These are phyloP conservation scores for Phytopythium aichiense DNA, from an alignment of 352 stramenopile genomes.

Conservation along the genomic window DNA sequence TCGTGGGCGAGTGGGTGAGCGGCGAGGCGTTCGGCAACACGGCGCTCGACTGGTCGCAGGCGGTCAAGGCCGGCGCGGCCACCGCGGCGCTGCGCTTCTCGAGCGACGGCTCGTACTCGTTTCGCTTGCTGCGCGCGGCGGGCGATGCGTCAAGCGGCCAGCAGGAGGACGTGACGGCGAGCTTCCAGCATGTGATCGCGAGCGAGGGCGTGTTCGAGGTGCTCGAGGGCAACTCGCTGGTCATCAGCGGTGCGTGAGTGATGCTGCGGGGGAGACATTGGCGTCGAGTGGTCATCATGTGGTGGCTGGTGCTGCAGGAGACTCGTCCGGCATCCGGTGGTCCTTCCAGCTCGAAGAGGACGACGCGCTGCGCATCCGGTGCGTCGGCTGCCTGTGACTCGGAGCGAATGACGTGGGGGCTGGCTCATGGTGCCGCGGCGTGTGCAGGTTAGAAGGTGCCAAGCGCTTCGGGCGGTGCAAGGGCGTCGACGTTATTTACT, in stretches of 20 bases:
- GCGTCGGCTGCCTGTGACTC: neutral
- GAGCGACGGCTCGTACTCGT: slow-evolving; percentile 28
- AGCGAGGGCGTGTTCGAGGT: slow-evolving; percentile 36
- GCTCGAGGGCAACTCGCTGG: slow-evolving; percentile 17
- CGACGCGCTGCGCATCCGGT: slow-evolving; percentile 49
- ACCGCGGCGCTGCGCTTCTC: slow-evolving; percentile 41
- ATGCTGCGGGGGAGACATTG: neutral
- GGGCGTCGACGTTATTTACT: slow-evolving; percentile 83
- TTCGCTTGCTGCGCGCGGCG: slow-evolving; percentile 21
- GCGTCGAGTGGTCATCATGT: neutral
- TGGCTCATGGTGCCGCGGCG: neutral
- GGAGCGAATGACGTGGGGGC: neutral
- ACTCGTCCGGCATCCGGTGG: slow-evolving; percentile 56
- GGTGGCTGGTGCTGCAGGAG: slow-evolving; percentile 17
- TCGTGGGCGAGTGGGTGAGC: slow-evolving; percentile 51
- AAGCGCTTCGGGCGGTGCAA: slow-evolving; percentile 73
- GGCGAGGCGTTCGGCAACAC: slow-evolving; percentile 78
- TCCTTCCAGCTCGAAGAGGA: slow-evolving; percentile 69
- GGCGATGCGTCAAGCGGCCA: slow-evolving; percentile 6
- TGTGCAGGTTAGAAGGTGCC: slow-evolving; percentile 53
- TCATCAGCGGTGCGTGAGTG: slow-evolving; percentile 21
- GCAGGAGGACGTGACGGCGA: slow-evolving; percentile 35
- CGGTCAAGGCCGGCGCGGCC: slow-evolving; percentile 46
- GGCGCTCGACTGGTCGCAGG: slow-evolving; percentile 67
- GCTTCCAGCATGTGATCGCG: slow-evolving; percentile 51